Evolutionary conservation across 768 basidiomycete genomes (phyloP), one percentile per base, ranked within the genome.

Genomic region (Tubosaeta sp.): DNA sequence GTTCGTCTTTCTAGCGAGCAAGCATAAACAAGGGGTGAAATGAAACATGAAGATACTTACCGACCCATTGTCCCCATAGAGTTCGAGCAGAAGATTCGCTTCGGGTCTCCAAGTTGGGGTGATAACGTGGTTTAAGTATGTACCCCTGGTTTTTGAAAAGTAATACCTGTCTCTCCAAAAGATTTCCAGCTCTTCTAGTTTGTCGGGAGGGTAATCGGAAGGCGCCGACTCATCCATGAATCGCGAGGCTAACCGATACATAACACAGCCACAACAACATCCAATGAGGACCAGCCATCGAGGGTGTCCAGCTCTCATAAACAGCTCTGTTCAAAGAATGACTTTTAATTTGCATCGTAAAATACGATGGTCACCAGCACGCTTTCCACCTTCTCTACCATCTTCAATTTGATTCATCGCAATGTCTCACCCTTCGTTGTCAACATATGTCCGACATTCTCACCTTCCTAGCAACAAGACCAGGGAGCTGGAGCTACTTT

Each of bases 81-180:
- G 10, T 6, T 4, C 30, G 2, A 16, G 2, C 22, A 40, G 44
- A 12, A 22, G 49, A 12, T 51, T 12, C 0, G 11, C 21, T 0
- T 9, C 8, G 1, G 21, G 27, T 9, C 11, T 48, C 70, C 70
- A 72, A 0, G 67, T 51, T 47, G 0, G 59, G 61, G 16, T 53
- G 51, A 32, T 61, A 63, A 0, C 70, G 57, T 1, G 60, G 62
- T 14, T 65, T 58, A 18, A 71, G 57, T 1, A 53, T 34, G 19
- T 64, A 68, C 0, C 67, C 61, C 8, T 50, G 12, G 13, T 51
- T 38, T 56, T 48, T 24, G 61, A 57, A 27, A 55, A 61, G 7
- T 38, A n/a, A 12, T 55, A 55, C 4, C 54, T 53, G 3, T 62
- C 51, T 8, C 49, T 39, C 65, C 65, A 66, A 8, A 55, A 62